Evolutionary conservation across 768 basidiomycete genomes (phyloP), one percentile per base, ranked within the genome.

Genomic region (Tricholoma hemisulphureum): DNA sequence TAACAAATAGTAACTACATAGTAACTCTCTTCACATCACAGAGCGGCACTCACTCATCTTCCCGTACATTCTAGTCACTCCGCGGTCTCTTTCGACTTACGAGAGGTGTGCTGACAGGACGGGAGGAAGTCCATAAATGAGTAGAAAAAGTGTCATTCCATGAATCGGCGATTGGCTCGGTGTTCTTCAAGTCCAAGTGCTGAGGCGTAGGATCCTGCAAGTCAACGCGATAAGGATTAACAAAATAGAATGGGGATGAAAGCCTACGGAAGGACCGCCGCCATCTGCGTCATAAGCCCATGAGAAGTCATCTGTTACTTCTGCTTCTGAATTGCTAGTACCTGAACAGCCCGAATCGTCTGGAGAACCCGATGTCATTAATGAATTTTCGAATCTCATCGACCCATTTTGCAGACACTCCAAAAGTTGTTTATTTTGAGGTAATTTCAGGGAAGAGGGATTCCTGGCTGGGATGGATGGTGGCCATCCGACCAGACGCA

Each of bases 401-500:
- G 71, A 70, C 11, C 85, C 83, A 48, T 65, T 76, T 46, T 77
- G 70, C 41, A 86, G 67, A 49, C 77, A 75, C 21, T 84, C 78
- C 32, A 85, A 70, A 16, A 88, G 64, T 10, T 67, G 64, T 63
- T 78, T 81, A 67, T 87, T 87, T 62, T 87, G 85, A 48, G 66
- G 66, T 20, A 71, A 70, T 61, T 83, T 83, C 53, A 88, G 67
- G 9, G 78, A 71, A 26, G 86, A 88, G 6, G 87, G 87, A 61
- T 88, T 89, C 61, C 81, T 80, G 21, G 73, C 68, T 6, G 86
- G 86, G 21, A 89, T 77, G 28, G 72, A 72, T 21, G 76, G 58
- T 9, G 87, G 87, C 87, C 87, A 89, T 39, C 87, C 87, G 13
- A 82, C 74, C 45, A 88, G 68, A 53, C 75, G 79, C 29, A 89